phyloP scores from a whole-genome alignment of 2,329 filamentous ascomycete species.

The Colletotrichum sp. region DNA sequence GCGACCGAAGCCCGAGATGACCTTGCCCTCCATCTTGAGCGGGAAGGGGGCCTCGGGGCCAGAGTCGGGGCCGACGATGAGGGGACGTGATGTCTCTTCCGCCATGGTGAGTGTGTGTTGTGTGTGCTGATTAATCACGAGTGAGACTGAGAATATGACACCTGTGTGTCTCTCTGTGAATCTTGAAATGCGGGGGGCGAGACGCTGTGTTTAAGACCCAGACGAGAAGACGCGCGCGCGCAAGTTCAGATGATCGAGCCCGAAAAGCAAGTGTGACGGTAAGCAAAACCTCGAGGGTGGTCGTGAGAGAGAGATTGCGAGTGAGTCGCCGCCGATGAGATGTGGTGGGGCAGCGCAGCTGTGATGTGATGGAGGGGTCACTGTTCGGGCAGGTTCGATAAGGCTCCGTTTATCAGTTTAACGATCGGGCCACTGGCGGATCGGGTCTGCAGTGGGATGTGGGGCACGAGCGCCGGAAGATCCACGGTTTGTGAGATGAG shows the following conservation, averaged over 20 bases:
- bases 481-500: neutral
- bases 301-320: neutral
- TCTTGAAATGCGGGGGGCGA: neutral
- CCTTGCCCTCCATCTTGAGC: slow-evolving; percentile 80
- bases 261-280: neutral
- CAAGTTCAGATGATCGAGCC: neutral
- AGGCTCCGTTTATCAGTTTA: slow-evolving; percentile 5
- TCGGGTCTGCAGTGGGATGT: neutral
- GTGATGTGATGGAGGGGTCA: slow-evolving; percentile 17
- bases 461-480: neutral
- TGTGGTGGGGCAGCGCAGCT: slow-evolving; percentile 11
- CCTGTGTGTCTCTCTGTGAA: neutral
- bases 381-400: slow-evolving; percentile 15
- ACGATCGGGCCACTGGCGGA: neutral
- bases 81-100: slow-evolving; percentile 54
- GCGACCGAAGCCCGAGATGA: slow-evolving; percentile 92
- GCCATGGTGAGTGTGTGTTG: neutral
- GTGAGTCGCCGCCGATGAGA: slow-evolving; percentile 16
- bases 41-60: slow-evolving; percentile 84
- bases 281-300: neutral
- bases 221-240: neutral
- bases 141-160: neutral
- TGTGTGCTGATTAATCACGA: neutral
- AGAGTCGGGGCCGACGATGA: slow-evolving; percentile 73
- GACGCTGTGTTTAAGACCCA: neutral